phyloP scores from a whole-genome alignment of 805 yeast genomes.

The Metschnikowia gruessii region DNA sequence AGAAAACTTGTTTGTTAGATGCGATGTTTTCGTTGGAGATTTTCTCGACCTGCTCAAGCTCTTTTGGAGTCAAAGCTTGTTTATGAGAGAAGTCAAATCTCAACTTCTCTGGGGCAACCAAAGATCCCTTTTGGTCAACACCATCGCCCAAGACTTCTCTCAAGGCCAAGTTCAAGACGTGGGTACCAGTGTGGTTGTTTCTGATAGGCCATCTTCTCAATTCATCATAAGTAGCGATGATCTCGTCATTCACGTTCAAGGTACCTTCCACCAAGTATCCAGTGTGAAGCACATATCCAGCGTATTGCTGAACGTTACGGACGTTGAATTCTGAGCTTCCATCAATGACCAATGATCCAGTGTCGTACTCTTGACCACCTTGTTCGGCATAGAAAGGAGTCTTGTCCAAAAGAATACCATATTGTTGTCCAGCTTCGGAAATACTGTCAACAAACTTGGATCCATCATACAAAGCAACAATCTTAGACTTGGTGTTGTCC shows the following conservation, averaged over 20 bases:
- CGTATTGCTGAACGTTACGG: constrained; percentile 86
- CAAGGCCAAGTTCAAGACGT: constrained; percentile 84
- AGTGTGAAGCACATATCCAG: constrained; percentile 94
- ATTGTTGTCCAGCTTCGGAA: constrained; percentile 43
- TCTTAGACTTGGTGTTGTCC: constrained; percentile 64
- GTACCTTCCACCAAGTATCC: constrained; percentile 80
- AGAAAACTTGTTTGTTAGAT: constrained; percentile 67
- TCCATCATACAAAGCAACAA: constrained; percentile 72
- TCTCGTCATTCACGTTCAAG: constrained; percentile 61
- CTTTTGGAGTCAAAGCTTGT: constrained; percentile 70
- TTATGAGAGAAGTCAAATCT: constrained; percentile 96
- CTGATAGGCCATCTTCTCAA: constrained; percentile 94
- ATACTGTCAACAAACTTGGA: constrained; percentile 53
- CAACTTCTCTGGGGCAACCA: constrained; percentile 91
- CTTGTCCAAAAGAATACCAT: constrained; percentile 81
- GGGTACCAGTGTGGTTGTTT: constrained; percentile 98
- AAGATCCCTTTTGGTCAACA: constrained; percentile 94
- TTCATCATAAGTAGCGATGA: constrained; percentile 88
- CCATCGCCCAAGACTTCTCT: constrained; percentile 82
- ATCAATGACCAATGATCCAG: constrained; percentile 88
- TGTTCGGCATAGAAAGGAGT: constrained; percentile 98
- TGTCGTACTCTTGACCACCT: constrained; percentile 98
- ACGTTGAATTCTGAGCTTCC: constrained; percentile 86
- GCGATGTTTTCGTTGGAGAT: constrained; percentile 71
- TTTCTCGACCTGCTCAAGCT: constrained; percentile 71